Evolutionary conservation across 2,329 filamentous ascomycete species (phyloP).

Genomic region (Talaromyces sp.): DNA sequence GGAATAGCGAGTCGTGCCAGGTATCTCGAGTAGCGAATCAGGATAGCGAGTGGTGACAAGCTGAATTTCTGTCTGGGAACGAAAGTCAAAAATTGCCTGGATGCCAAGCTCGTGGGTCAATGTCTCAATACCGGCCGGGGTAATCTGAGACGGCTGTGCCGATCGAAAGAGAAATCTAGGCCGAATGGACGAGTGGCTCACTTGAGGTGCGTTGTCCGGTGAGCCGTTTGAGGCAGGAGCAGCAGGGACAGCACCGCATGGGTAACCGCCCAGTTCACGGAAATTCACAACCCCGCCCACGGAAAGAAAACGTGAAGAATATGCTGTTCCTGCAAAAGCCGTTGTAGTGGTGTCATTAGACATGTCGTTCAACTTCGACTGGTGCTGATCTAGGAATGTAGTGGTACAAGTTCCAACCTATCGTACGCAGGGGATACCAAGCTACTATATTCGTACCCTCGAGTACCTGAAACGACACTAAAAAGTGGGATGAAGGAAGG

Average conservation of each 20-base stretch:
- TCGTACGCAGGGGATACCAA: neutral
- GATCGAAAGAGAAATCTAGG: conserved; percentile 62
- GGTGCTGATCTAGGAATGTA: neutral
- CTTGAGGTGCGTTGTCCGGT: neutral
- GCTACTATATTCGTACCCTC: neutral
- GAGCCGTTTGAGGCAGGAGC: conserved; percentile 1
- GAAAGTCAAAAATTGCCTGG: conserved; percentile 64
- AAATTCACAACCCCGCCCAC: conserved; percentile 63
- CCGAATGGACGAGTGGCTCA: conserved; percentile 39
- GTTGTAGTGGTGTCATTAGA: neutral
- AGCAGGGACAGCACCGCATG: conserved; percentile 23
- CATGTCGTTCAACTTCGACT: neutral
- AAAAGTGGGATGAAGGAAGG: neutral
- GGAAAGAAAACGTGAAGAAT: conserved; percentile 27
- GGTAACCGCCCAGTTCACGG: conserved; percentile 63
- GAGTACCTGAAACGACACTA: neutral
- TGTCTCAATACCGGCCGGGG: conserved; percentile 51
- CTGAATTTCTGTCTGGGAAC: conserved; percentile 50
- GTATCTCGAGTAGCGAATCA: conserved; percentile 34
- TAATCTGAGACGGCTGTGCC: conserved; percentile 64
- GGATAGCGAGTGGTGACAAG: conserved; percentile 39
- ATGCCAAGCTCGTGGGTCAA: conserved; percentile 57
- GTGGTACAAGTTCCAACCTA: neutral
- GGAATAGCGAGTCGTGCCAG: conserved; percentile 56
- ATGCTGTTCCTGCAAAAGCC: conserved; percentile 6